A percentile compares a stretch with the other conserved stretches of the same genome.
Conservation (phyloP, 192 early-diverging fungal genomes). For the Gonapodya prolifera region DNA sequence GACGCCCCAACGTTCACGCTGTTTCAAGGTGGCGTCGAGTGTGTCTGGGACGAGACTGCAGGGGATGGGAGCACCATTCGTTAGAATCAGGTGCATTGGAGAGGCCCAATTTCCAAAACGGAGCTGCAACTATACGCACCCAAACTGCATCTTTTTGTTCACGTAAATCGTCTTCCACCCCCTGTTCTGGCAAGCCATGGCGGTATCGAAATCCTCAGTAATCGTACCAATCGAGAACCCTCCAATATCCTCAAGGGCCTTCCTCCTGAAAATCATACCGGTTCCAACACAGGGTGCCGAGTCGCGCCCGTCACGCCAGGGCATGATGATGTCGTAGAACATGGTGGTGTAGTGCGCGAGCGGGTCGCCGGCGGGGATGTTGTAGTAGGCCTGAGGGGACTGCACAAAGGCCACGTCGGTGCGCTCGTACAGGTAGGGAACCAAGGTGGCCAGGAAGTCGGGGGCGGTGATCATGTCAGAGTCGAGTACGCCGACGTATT, state of each 20-base stretch:
- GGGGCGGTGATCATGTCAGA: not conserved
- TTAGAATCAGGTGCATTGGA: too few relatives aligned
- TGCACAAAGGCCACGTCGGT: constrained; percentile 7
- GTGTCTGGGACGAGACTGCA: not conserved
- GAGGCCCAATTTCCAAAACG: too few relatives aligned
- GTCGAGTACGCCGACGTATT: not conserved
- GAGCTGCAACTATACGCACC: not conserved
- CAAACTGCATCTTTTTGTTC: not conserved
- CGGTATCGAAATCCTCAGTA: constrained; percentile 8
- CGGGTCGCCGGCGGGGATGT: constrained; percentile 5
- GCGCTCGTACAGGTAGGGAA: not conserved
- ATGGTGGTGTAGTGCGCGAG: not conserved
- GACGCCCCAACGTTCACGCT: constrained; percentile 7
- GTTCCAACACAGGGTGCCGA: constrained; percentile 4
- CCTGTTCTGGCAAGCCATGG: not conserved
- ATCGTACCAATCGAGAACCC: constrained; percentile 1
- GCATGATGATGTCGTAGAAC: constrained; percentile 5
- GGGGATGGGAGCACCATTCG: not conserved
- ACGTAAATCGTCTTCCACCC: not conserved
- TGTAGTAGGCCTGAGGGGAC: constrained; percentile 7
- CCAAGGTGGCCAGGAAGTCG: not conserved
- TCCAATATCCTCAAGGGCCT: constrained; percentile 2
- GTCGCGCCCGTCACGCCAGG: constrained; percentile 1
- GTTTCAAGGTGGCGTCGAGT: not conserved
- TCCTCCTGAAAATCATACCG: constrained; percentile 4